Base-by-base conservation (phyloP, 441 rosid species). In the Euphorbia celastroides region DNA sequence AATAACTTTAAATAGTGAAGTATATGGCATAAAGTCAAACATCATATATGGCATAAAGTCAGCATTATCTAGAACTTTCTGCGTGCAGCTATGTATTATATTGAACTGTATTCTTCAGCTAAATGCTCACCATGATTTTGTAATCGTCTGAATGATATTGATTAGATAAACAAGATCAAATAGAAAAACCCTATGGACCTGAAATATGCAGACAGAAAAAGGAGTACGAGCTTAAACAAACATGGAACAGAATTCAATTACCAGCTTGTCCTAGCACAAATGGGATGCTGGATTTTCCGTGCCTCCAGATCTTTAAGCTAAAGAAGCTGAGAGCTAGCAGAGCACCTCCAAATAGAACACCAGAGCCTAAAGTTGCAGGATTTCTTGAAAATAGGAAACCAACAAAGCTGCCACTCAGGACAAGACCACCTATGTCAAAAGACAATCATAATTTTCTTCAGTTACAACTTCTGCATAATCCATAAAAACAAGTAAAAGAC, bases 221-320 rank as follows among this genome's bases (percentile, higher is more conserved):
- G 10, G 50, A 17, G 54, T 17, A 25, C 14, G 23, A 8, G 6
- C 17, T 55, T 3, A 26, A 55, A 55, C 16, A 55, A 23, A 55
- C 13, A 34, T 34, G 38, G 11, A 38, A 56, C 32, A 56, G 58
- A 52, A 7, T 41, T 68, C 28, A 36, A 57, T 48, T 84, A 93
- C 97, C 96, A 68, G 94, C 92, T 88, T 93, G 97, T 65, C 97
- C 97, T 28, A 93, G 77, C 31, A 93, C 92, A 73, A 81, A 86
- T 32, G 93, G 99, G 64, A 91, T 75, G 77, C 89, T 87, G 70
- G 99, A 91, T 65, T 90, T 85, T 71, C 97, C 99, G 75, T 83
- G 81, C 74, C 87, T 79, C 99, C 97, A 93, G 70, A 85, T 82
- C 79, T 83, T 93, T 67, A 91, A 73, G 85, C 97, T 91, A 62